phyloP scores from a whole-genome alignment of 1,284 basidiomycete species.

The Trichosporon coremiiforme region DNA sequence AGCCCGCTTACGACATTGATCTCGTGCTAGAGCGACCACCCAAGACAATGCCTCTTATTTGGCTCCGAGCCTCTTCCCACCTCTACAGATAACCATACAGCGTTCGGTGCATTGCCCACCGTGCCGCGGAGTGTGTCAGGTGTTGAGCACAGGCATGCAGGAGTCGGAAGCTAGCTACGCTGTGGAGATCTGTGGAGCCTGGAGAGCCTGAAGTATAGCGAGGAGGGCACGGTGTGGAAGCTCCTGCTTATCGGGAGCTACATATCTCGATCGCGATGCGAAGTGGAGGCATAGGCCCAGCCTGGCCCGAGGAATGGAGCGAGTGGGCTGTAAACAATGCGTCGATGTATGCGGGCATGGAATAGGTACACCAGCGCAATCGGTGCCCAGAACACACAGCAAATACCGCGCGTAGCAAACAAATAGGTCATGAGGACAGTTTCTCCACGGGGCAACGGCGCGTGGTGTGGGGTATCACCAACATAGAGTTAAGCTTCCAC shows the following conservation, averaged over 20 bases:
- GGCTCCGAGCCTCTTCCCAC: not conserved
- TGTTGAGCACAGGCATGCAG: not conserved
- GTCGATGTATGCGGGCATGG: not conserved
- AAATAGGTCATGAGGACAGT: not conserved
- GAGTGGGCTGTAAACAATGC: not conserved
- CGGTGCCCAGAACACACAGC: not conserved
- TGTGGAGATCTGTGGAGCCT: not conserved
- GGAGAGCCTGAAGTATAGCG: conserved; percentile 1
- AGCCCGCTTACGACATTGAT: conserved; percentile 2
- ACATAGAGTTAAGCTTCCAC: not conserved
- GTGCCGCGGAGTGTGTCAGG: not conserved
- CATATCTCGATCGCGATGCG: not conserved
- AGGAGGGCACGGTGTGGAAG: not conserved
- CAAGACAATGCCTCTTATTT: not conserved
- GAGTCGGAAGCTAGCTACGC: not conserved
- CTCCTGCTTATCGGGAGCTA: not conserved
- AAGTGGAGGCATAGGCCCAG: not conserved
- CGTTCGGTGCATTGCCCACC: not conserved
- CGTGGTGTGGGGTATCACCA: not conserved
- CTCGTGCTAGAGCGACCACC: not conserved
- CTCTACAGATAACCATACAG: not conserved
- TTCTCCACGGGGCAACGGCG: conserved; percentile 3
- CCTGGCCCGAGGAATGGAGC: not conserved
- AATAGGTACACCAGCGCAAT: not conserved
- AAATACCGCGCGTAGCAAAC: not conserved